Conservation (phyloP, 192 early-diverging fungal species). For the Backusella morwellensis region DNA sequence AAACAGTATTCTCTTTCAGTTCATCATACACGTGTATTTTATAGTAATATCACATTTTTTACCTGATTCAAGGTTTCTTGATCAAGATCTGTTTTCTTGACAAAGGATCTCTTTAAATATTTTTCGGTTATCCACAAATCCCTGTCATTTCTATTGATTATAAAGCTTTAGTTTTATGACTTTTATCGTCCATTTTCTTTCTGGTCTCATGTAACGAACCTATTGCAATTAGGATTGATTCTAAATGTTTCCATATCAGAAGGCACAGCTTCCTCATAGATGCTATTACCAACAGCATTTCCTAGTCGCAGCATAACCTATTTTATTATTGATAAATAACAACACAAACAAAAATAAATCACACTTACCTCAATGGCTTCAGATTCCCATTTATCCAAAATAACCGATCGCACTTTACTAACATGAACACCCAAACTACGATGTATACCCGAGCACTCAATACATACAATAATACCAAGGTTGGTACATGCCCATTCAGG, state of each 20-base stretch:
- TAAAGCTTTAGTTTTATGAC: neutral
- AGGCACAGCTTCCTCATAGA: slow-evolving; percentile 55
- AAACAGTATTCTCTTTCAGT: neutral
- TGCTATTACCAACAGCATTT: slow-evolving; percentile 62
- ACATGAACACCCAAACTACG: slow-evolving; percentile 89
- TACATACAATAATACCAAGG: slow-evolving; percentile 79
- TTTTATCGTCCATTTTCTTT: neutral
- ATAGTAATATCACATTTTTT: neutral
- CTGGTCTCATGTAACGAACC: slow-evolving; percentile 19
- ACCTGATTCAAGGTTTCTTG: slow-evolving; percentile 27
- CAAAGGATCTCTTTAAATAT: slow-evolving; percentile 60
- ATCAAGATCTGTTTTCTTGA: slow-evolving; percentile 32
- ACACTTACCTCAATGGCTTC: slow-evolving; percentile 57
- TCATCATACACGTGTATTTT: too few species aligned
- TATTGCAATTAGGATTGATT: slow-evolving; percentile 42
- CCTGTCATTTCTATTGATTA: slow-evolving; percentile 43
- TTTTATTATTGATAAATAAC: slow-evolving; percentile 2
- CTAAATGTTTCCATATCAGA: slow-evolving; percentile 39
- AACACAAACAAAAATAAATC: neutral
- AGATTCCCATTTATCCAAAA: slow-evolving; percentile 85
- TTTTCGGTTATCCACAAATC: slow-evolving; percentile 66
- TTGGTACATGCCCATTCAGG: slow-evolving; percentile 89
- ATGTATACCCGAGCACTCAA: slow-evolving; percentile 90
- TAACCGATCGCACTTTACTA: slow-evolving; percentile 80
- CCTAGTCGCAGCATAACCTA: slow-evolving; percentile 79